These are phyloP conservation scores for Phoma sp. DNA, from an alignment of 2,329 filamentous ascomycete species.

Conservation along the genomic window DNA sequence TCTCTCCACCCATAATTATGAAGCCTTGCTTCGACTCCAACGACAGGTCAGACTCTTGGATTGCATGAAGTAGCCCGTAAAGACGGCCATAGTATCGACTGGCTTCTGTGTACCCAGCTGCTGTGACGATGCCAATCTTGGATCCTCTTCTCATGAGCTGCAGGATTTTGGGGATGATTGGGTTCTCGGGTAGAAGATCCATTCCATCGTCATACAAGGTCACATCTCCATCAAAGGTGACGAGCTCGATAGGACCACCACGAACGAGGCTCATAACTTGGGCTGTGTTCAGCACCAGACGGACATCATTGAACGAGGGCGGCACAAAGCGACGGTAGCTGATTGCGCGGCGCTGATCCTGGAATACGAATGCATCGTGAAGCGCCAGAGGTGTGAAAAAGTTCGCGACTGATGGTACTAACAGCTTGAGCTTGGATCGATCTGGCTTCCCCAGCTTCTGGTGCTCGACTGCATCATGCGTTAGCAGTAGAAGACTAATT, in stretches of 20 bases:
- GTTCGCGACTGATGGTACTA: constrained; percentile 88
- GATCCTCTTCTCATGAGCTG: constrained; percentile 78
- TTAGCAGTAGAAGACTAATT: constrained; percentile 6
- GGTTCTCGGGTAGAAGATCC: constrained; percentile 74
- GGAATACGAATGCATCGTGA: constrained; percentile 88
- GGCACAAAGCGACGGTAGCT: constrained; percentile 91
- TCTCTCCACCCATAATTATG: constrained; percentile 93
- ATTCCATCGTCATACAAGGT: constrained; percentile 87
- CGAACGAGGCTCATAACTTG: constrained; percentile 90
- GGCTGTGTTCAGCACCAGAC: constrained; percentile 90
- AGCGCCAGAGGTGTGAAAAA: constrained; percentile 91
- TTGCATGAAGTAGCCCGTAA: constrained; percentile 82
- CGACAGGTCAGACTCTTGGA: constrained; percentile 69
- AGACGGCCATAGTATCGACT: constrained; percentile 85
- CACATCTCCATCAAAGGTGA: constrained; percentile 97
- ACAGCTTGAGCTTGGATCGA: constrained; percentile 87
- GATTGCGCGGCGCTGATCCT: constrained; percentile 85
- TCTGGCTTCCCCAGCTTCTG: constrained; percentile 68
- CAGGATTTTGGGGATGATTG: constrained; percentile 72
- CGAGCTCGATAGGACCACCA: constrained; percentile 74
- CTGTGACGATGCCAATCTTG: constrained; percentile 93
- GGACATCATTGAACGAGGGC: constrained; percentile 95
- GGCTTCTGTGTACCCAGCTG: constrained; percentile 90
- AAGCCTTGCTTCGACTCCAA: constrained; percentile 75
- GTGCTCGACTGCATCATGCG: constrained; percentile 64